These are phyloP conservation scores for Cardamine occulta DNA, from an alignment of 345 rosid genomes.

Conservation along the genomic window DNA sequence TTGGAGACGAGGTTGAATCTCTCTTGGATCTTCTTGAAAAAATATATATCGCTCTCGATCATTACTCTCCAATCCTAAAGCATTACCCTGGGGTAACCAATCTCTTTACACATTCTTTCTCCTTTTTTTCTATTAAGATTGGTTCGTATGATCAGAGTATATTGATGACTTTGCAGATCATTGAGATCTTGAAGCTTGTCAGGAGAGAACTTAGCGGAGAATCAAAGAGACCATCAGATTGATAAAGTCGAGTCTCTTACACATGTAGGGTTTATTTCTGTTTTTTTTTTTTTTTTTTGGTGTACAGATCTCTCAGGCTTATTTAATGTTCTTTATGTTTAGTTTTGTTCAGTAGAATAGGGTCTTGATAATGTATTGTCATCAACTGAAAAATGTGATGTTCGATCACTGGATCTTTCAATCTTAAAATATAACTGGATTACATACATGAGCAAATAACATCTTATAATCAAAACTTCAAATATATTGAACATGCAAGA, in stretches of 20 bases:
- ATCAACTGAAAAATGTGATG: constrained; percentile 18
- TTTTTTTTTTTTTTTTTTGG: constrained; percentile 1
- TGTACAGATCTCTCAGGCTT: constrained; percentile 36
- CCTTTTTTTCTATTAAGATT: not conserved
- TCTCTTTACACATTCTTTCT: not conserved
- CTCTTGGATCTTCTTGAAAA: constrained; percentile 82
- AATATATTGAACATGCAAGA: not conserved
- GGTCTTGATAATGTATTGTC: constrained; percentile 20
- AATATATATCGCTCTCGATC: constrained; percentile 90
- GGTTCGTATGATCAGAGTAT: not conserved
- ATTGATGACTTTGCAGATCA: constrained; percentile 57
- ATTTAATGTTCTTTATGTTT: constrained; percentile 29
- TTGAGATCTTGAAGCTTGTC: constrained; percentile 82
- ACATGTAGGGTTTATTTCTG: constrained; percentile 21
- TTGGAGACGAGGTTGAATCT: constrained; percentile 87
- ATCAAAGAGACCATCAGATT: constrained; percentile 46
- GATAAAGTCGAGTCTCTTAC: constrained; percentile 26
- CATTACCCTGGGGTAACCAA: constrained; percentile 91
- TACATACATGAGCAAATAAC: not conserved
- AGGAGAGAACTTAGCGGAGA: constrained; percentile 80
- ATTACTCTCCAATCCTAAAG: constrained; percentile 82
- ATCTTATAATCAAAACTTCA: not conserved
- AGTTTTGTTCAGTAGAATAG: constrained; percentile 28
- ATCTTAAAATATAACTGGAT: not conserved
- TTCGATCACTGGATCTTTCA: not conserved